Evolutionary conservation across 1,284 basidiomycete genomes (phyloP).

Genomic region (Microbotryum violaceum): DNA sequence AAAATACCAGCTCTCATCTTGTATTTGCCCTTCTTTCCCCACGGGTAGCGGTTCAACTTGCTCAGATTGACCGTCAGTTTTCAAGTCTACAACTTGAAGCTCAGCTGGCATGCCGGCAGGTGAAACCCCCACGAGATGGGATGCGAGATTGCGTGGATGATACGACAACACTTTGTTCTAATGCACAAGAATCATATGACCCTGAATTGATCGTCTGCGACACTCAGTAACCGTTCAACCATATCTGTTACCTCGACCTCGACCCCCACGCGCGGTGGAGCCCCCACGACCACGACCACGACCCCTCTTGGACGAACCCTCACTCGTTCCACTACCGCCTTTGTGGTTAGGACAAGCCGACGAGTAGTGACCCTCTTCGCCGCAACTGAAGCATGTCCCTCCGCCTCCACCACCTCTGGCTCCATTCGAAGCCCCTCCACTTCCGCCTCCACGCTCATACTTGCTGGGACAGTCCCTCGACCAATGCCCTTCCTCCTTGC

Average conservation of each 20-base stretch:
- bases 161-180: too few species aligned
- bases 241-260: neutral
- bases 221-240: neutral
- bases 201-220: too few species aligned
- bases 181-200: too few species aligned
- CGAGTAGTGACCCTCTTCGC: constrained; percentile 7
- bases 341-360: neutral
- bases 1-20: too few species aligned
- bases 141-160: too few species aligned
- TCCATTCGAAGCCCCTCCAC: neutral
- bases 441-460: constrained; percentile 19
- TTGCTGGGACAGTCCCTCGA: constrained; percentile 34
- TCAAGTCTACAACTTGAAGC: too few species aligned
- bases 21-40: too few species aligned
- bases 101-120: too few species aligned
- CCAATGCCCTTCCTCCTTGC: constrained; percentile 35
- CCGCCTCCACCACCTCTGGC: constrained; percentile 36
- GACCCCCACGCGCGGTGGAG: neutral
- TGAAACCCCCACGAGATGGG: too few species aligned
- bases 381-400: constrained; percentile 25
- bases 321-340: neutral
- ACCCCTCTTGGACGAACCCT: neutral
- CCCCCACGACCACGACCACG: neutral
- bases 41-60: too few species aligned
- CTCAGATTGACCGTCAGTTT: too few species aligned